Percentiles rank a stretch among this genome's conserved stretches.
phyloP scores from a whole-genome alignment of 1,284 basidiomycete genomes.

The Athelia psychrophila region DNA sequence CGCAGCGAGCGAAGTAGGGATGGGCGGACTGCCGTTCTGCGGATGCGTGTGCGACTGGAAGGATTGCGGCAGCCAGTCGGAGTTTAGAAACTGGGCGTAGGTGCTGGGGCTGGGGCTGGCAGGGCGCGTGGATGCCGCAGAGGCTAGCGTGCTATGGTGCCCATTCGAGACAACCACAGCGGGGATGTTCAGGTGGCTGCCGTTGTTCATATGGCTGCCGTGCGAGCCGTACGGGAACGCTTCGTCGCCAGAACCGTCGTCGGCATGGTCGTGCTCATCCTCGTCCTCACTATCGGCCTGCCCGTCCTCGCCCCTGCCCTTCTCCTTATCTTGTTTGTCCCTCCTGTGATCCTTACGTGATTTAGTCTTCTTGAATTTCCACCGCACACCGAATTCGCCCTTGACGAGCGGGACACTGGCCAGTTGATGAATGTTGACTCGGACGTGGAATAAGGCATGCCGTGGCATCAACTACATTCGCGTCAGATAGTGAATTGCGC shows the following conservation, averaged over 20 bases:
- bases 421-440: conserved; percentile 68
- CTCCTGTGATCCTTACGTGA: conserved; percentile 23
- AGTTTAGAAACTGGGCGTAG: conserved; percentile 18
- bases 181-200: conserved; percentile 27
- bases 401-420: conserved; percentile 72
- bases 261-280: conserved; percentile 20
- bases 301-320: conserved; percentile 15
- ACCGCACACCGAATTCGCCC: conserved; percentile 73
- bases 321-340: conserved; percentile 27
- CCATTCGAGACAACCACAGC: conserved; percentile 31
- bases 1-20: conserved; percentile 5
- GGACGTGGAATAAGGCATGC: conserved; percentile 67
- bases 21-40: not conserved
- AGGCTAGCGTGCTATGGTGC: conserved; percentile 14
- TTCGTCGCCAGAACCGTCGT: conserved; percentile 8
- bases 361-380: conserved; percentile 72
- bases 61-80: conserved; percentile 18
- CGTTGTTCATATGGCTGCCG: conserved; percentile 9
- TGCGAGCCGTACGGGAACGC: not conserved
- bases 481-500: not conserved
- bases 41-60: conserved; percentile 7
- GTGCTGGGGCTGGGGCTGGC: conserved; percentile 8
- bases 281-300: conserved; percentile 25
- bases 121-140: conserved; percentile 14
- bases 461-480: conserved; percentile 40